Evolutionary conservation across 83 land plant genomes (phyloP).

Genomic region (Picea engelmannii): DNA sequence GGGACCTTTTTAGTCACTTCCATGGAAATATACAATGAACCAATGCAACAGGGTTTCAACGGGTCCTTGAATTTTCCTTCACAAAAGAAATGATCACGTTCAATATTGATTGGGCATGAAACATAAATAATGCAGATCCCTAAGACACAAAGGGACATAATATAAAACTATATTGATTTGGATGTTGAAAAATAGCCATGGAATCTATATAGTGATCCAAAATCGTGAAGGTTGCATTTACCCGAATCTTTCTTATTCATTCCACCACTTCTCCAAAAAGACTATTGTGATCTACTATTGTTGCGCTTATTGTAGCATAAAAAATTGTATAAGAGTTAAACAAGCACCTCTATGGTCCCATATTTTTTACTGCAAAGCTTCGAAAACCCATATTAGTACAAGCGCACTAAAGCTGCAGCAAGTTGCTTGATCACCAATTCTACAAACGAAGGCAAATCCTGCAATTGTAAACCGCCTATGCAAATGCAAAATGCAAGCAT

Average conservation of each 20-base stretch:
- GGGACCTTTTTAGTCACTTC: too few species aligned
- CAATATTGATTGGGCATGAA: too few species aligned
- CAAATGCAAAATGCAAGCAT: too few species aligned
- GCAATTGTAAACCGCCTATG: background rate
- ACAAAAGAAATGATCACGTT: too few species aligned
- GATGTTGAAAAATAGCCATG: too few species aligned
- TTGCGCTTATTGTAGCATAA: background rate
- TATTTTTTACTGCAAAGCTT: background rate
- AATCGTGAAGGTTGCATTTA: background rate
- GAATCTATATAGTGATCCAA: background rate
- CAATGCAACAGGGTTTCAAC: too few species aligned
- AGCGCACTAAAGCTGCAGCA: background rate
- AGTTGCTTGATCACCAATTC: background rate
- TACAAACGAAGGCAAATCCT: background rate
- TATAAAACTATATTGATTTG: too few species aligned
- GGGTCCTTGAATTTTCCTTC: too few species aligned
- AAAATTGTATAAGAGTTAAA: background rate
- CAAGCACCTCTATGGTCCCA: background rate
- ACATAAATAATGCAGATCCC: too few species aligned
- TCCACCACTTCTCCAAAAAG: background rate
- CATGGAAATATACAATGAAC: too few species aligned
- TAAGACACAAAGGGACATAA: too few species aligned
- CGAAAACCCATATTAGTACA: background rate
- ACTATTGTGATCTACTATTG: background rate
- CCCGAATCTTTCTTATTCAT: too few species aligned